Conservation (phyloP, 2,329 filamentous ascomycete species). For the Dothiorella sarmentorum region DNA sequence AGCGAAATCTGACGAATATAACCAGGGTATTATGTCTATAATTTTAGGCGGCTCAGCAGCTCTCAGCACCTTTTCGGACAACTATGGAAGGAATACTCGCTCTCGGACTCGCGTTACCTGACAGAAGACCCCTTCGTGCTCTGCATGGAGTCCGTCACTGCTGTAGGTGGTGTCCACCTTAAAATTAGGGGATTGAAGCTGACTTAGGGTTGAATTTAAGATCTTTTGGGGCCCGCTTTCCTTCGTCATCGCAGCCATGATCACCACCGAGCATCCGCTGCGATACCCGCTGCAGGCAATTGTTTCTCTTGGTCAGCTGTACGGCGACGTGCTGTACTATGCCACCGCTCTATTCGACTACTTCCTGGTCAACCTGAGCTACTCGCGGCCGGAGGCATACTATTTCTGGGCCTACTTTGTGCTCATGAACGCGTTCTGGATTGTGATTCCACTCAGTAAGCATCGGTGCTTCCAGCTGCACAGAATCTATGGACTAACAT, state of each 20-base stretch:
- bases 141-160: slow-evolving; percentile 82
- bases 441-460: slow-evolving; percentile 57
- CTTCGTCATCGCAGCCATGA: slow-evolving; percentile 54
- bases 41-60: slow-evolving; percentile 63
- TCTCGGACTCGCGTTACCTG: slow-evolving; percentile 83
- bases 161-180: slow-evolving; percentile 36
- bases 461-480: background rate
- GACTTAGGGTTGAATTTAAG: slow-evolving; percentile 33
- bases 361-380: slow-evolving; percentile 51
- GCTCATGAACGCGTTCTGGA: slow-evolving; percentile 65
- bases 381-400: slow-evolving; percentile 59
- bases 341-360: slow-evolving; percentile 61
- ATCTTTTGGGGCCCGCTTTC: slow-evolving; percentile 61
- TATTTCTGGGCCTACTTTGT: slow-evolving; percentile 68
- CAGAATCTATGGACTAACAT: slow-evolving; percentile 11
- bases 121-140: slow-evolving; percentile 78
- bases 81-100: slow-evolving; percentile 88
- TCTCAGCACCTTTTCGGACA: slow-evolving; percentile 74
- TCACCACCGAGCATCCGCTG: slow-evolving; percentile 53
- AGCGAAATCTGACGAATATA: background rate
- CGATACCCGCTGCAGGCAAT: slow-evolving; percentile 59
- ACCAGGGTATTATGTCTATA: slow-evolving; percentile 55
- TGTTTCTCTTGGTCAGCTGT: slow-evolving; percentile 61
- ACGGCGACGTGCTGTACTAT: slow-evolving; percentile 63
- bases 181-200: background rate